These are phyloP conservation scores for Sordariomycetes sp. DNA, from an alignment of 2,329 filamentous ascomycete species.

Conservation along the genomic window DNA sequence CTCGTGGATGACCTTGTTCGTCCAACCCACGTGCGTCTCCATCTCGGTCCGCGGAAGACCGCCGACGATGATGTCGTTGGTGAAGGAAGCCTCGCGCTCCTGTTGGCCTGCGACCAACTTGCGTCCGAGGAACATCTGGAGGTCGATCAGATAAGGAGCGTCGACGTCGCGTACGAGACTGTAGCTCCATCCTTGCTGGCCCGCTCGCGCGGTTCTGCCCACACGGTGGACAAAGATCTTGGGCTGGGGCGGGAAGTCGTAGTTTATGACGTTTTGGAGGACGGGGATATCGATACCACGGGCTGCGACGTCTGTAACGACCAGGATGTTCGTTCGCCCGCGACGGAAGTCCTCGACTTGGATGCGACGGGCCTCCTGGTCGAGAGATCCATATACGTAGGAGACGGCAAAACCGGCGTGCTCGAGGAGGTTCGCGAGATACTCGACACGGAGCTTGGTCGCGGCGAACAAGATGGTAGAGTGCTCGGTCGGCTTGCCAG, in stretches of 20 bases:
- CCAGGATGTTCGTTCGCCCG: constrained; percentile 78
- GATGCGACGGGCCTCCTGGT: constrained; percentile 84
- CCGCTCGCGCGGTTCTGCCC: constrained; percentile 88
- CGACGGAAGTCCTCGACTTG: constrained; percentile 84
- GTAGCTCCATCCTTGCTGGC: constrained; percentile 88
- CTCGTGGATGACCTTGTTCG: constrained; percentile 67
- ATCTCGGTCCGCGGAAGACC: constrained; percentile 61
- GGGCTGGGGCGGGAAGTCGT: constrained; percentile 92
- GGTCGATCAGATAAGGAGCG: constrained; percentile 81
- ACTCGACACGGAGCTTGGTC: constrained; percentile 97
- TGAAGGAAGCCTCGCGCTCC: constrained; percentile 54
- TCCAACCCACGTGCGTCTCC: constrained; percentile 70
- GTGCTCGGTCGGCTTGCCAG: constrained; percentile 70
- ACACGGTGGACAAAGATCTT: constrained; percentile 97
- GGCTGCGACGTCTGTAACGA: constrained; percentile 93
- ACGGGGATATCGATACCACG: constrained; percentile 97
- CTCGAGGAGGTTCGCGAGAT: constrained; percentile 70
- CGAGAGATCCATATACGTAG: constrained; percentile 87
- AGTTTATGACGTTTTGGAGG: constrained; percentile 95
- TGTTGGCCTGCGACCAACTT: constrained; percentile 67
- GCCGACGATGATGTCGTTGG: constrained; percentile 77
- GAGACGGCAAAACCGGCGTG: constrained; percentile 80
- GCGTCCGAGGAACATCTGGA: constrained; percentile 89
- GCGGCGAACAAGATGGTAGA: constrained; percentile 93
- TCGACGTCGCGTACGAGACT: constrained; percentile 83